phyloP scores from a whole-genome alignment of 2,329 filamentous ascomycete species.

The Dothideomycetidae sp. region DNA sequence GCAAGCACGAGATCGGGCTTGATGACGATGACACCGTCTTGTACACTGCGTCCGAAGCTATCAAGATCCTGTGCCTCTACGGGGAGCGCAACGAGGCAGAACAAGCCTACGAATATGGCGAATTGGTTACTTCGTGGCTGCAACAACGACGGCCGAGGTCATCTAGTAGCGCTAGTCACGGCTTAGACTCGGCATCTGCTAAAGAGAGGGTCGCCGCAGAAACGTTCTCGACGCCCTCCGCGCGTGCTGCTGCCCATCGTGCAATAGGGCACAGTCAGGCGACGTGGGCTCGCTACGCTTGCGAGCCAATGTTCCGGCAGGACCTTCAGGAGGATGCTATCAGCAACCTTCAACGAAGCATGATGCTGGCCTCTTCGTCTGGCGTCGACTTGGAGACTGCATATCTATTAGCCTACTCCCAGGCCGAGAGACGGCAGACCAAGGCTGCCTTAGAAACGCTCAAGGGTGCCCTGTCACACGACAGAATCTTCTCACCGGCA shows the following conservation, averaged over 20 bases:
- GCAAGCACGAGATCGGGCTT: conserved; percentile 53
- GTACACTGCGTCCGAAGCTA: conserved; percentile 63
- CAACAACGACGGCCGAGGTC: conserved; percentile 38
- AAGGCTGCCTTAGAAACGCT: conserved; percentile 51
- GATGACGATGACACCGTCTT: conserved; percentile 68
- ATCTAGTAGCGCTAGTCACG: conserved; percentile 12
- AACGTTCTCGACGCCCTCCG: conserved; percentile 39
- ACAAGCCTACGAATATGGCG: conserved; percentile 58
- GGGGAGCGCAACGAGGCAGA: conserved; percentile 61
- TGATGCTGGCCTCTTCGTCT: conserved; percentile 28
- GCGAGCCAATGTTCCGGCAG: conserved; percentile 54
- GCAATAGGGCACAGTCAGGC: conserved; percentile 76
- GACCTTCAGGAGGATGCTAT: conserved; percentile 68
- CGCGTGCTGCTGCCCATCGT: conserved; percentile 61
- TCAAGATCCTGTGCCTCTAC: conserved; percentile 69
- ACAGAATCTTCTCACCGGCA: neutral
- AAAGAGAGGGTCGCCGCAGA: conserved; percentile 22
- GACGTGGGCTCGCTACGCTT: conserved; percentile 73
- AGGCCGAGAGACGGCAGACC: conserved; percentile 75
- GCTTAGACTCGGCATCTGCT: conserved; percentile 16
- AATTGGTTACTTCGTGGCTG: conserved; percentile 62
- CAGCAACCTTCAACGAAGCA: conserved; percentile 49
- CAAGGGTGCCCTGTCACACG: neutral
- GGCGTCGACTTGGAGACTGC: conserved; percentile 55
- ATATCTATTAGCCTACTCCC: conserved; percentile 68